Conservation (phyloP, 768 basidiomycete species). For the Suillus clintonianus region DNA sequence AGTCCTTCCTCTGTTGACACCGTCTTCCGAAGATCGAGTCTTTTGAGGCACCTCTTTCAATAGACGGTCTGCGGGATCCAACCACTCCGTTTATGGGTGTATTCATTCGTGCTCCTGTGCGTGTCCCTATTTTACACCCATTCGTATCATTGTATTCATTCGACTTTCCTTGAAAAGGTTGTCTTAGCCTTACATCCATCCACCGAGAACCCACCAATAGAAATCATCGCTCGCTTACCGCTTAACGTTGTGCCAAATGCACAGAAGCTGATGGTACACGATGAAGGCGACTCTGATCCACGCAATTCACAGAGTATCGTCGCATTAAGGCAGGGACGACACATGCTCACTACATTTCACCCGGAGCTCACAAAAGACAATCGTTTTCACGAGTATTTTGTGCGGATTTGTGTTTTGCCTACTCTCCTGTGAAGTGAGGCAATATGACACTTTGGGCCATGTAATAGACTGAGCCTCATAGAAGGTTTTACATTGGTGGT, state of each 20-base stretch:
- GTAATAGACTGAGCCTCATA: neutral
- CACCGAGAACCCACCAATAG: conserved; percentile 55
- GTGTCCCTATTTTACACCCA: conserved; percentile 22
- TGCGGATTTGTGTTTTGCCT: conserved; percentile 67
- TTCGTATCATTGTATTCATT: neutral
- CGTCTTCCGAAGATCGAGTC: conserved; percentile 69
- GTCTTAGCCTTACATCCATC: conserved; percentile 52
- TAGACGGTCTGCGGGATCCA: conserved; percentile 62
- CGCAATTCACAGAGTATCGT: conserved; percentile 71
- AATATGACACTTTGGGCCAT: neutral
- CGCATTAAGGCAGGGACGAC: conserved; percentile 80
- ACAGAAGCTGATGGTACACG: conserved; percentile 36
- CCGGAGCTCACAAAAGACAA: conserved; percentile 88
- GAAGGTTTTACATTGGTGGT: neutral
- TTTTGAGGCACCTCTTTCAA: conserved; percentile 77
- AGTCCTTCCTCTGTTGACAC: neutral
- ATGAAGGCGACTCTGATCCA: conserved; percentile 47
- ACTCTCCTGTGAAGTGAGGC: conserved; percentile 11
- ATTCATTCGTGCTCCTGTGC: conserved; percentile 92
- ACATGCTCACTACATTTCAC: conserved; percentile 90
- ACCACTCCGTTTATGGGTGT: conserved; percentile 72
- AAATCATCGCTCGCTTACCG: conserved; percentile 73
- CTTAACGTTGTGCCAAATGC: conserved; percentile 46
- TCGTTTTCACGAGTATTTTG: conserved; percentile 91
- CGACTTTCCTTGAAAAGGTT: conserved; percentile 47